Evolutionary conservation across 306 rosid genomes (phyloP).

Genomic region (Prunus dulcis): DNA sequence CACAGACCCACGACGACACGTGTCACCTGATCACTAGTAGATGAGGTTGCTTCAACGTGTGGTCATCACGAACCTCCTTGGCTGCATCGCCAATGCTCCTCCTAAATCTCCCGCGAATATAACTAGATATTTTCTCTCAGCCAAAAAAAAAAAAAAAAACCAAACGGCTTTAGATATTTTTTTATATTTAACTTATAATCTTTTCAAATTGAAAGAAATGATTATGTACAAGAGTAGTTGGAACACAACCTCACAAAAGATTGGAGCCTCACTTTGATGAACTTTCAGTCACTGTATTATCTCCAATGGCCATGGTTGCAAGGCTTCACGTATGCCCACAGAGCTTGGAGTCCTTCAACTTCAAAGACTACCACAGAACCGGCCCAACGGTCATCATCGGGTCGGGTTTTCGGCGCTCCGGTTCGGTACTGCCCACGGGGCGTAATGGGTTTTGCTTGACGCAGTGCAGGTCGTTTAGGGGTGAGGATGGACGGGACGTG

Average conservation of each 20-base stretch:
- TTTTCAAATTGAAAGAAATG: neutral
- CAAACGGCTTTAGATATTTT: neutral
- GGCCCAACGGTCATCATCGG: constrained; percentile 26
- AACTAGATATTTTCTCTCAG: constrained; percentile 23
- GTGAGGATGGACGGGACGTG: constrained; percentile 48
- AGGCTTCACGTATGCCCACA: constrained; percentile 57
- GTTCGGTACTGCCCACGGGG: constrained; percentile 30
- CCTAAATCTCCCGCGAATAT: constrained; percentile 16
- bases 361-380: constrained; percentile 26
- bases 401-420: constrained; percentile 33
- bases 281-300: neutral
- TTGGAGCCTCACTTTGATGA: constrained; percentile 5
- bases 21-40: constrained; percentile 33
- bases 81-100: constrained; percentile 24
- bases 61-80: constrained; percentile 65
- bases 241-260: neutral
- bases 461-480: constrained; percentile 58
- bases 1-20: constrained; percentile 49
- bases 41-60: constrained; percentile 81
- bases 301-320: constrained; percentile 47
- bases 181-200: neutral
- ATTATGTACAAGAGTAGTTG: neutral
- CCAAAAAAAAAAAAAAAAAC: neutral
- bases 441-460: constrained; percentile 40
- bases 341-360: constrained; percentile 30